These are phyloP conservation scores for Ustilago loliicola DNA, from an alignment of 1,284 basidiomycete genomes.

Conservation along the genomic window DNA sequence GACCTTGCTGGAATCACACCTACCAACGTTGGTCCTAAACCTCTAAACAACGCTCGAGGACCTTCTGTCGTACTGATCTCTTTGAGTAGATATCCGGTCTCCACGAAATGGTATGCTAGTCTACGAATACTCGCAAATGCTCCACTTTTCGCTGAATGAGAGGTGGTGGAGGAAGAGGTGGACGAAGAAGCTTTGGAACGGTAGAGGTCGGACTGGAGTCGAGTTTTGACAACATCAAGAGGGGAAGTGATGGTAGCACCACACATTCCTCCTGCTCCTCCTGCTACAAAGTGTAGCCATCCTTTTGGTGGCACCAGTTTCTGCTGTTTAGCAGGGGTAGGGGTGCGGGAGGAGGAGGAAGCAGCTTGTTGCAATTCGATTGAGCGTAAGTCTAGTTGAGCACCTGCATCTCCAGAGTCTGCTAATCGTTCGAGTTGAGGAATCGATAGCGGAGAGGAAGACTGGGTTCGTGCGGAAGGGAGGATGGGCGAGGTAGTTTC, in stretches of 20 bases:
- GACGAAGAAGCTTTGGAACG: conserved; percentile 70
- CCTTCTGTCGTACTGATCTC: conserved; percentile 80
- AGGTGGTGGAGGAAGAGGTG: conserved; percentile 58
- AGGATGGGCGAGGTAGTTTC: conserved; percentile 43
- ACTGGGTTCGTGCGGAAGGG: conserved; percentile 33
- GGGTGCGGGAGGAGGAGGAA: conserved; percentile 22
- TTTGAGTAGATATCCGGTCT: conserved; percentile 86
- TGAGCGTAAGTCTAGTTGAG: conserved; percentile 40
- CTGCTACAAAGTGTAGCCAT: conserved; percentile 72
- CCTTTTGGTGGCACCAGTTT: conserved; percentile 62
- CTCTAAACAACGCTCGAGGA: conserved; percentile 89
- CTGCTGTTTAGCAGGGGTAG: conserved; percentile 2
- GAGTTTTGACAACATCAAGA: conserved; percentile 98
- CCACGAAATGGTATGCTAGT: conserved; percentile 90
- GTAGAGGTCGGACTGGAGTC: conserved; percentile 92
- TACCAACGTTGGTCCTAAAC: conserved; percentile 91
- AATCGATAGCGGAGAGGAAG: conserved; percentile 14
- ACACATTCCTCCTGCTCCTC: conserved; percentile 90
- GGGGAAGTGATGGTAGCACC: conserved; percentile 96
- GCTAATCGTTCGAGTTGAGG: conserved; percentile 29
- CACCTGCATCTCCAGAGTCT: conserved; percentile 35
- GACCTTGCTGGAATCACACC: conserved; percentile 90
- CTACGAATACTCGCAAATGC: conserved; percentile 72
- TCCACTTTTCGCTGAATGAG: conserved; percentile 19
- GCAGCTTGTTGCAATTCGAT: conserved; percentile 25